Evolutionary conservation across 176 grass and related monocot genomes (phyloP), one percentile per base, ranked within the genome.

Genomic region (Dactylis glomerata): DNA sequence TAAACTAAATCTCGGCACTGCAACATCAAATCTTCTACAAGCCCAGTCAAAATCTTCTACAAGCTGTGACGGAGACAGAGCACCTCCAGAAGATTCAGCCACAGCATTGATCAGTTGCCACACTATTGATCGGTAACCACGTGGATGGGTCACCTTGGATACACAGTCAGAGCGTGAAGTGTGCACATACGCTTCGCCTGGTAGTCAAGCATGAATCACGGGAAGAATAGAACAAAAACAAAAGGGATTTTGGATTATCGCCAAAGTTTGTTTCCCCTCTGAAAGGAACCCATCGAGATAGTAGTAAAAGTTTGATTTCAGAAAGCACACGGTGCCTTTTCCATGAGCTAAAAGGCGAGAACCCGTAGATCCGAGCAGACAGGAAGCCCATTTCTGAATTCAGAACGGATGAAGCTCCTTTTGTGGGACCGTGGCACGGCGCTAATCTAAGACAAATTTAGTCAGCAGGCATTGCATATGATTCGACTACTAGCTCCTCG

Each of bases 151-250:
- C 52, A 86, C 57, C 63, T 38, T 73, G 52, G 26, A 86, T 40
- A 24, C 44, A 46, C 13, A 5, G 20, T 22, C 19, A 7, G 10
- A 32, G 16, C 10, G 46, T 62, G 27, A 82, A 82, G 65, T 11
- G 46, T 55, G 83, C 55, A 33, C 34, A 22, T 41, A 34, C 15
- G 41, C 55, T 34, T 73, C 26, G 52, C 34, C 65, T 73, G 78
- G 19, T 1, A 66, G 64, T 78, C 50, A 86, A 83, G 66, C 79
- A 86, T 69, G 88, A 8, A 86, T 83, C 80, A 90, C 84, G 80
- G 59, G 84, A 33, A 82, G 54, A 22, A 26, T 73, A 65, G 23
- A 82, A 22, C 42, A 7, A 33, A 55, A n/a, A 62, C 41, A 51
- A 49, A 89, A 30, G 10, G 3, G 19, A n/a, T 51, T 61, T 76